Evolutionary conservation across 2,329 filamentous ascomycete species (phyloP).

Genomic region (Rhytidhysteron rufulum): DNA sequence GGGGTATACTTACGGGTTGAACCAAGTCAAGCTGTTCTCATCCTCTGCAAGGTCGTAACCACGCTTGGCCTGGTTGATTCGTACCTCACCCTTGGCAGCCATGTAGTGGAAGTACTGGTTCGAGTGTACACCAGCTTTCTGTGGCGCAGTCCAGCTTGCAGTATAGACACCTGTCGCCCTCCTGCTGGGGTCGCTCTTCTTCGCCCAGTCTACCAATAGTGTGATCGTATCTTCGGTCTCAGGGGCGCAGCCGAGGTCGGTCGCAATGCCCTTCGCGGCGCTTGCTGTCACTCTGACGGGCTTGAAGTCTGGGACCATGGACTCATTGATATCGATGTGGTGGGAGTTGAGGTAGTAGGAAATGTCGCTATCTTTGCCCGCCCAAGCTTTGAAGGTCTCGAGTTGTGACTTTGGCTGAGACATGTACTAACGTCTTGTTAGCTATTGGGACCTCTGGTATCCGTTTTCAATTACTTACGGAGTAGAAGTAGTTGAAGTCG

Average conservation of each 20-base stretch:
- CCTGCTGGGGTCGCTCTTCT: constrained; percentile 64
- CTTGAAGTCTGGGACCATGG: constrained; percentile 78
- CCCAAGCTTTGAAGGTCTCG: constrained; percentile 93
- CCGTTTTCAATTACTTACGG: too few relatives aligned
- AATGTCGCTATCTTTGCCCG: constrained; percentile 86
- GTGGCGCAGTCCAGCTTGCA: constrained; percentile 89
- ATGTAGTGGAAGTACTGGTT: constrained; percentile 98
- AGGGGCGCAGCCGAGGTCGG: constrained; percentile 70
- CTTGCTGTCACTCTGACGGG: constrained; percentile 77
- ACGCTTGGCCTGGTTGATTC: constrained; percentile 88
- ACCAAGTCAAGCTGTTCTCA: constrained; percentile 68
- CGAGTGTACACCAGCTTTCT: constrained; percentile 89
- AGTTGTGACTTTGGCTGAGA: constrained; percentile 83
- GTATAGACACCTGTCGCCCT: constrained; percentile 87
- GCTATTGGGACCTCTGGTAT: too few relatives aligned
- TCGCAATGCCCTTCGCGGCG: constrained; percentile 74
- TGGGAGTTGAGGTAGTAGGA: constrained; percentile 95
- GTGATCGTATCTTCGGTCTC: constrained; percentile 93
- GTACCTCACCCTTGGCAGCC: constrained; percentile 76
- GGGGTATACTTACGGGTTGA: constrained; percentile 63
- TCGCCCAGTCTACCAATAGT: constrained; percentile 82
- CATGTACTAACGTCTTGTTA: too few relatives aligned
- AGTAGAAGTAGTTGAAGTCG: constrained; percentile 97
- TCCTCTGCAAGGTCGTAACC: constrained; percentile 95
- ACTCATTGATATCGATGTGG: constrained; percentile 89